phyloP scores from a whole-genome alignment of 1,139 yeast genomes.

The Suhomyces maxii region DNA sequence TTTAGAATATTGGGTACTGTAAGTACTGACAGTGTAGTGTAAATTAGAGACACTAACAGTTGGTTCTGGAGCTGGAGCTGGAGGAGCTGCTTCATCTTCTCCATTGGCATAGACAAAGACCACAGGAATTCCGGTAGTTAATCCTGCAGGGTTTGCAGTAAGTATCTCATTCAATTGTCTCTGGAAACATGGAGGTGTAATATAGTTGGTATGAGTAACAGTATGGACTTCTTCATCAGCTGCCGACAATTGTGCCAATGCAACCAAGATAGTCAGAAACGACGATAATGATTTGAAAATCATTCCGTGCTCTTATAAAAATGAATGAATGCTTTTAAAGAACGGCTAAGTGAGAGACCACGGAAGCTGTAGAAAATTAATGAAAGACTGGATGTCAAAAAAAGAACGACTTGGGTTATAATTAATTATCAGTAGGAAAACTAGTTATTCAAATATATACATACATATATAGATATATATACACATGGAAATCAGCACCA shows the following conservation, averaged over 20 bases:
- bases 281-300: constrained; percentile 14
- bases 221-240: constrained; percentile 23
- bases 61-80: constrained; percentile 1
- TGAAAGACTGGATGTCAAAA: too few species aligned
- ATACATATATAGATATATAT: too few species aligned
- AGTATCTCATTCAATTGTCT: constrained; percentile 23
- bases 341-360: not conserved
- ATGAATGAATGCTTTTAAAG: not conserved
- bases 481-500: not conserved
- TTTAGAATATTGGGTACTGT: constrained; percentile 10
- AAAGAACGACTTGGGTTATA: not conserved
- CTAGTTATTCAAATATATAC: too few species aligned
- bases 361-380: not conserved
- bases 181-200: constrained; percentile 32
- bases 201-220: constrained; percentile 32
- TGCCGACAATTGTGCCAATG: constrained; percentile 8
- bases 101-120: constrained; percentile 31
- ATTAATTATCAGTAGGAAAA: too few species aligned
- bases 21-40: constrained; percentile 19
- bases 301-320: constrained; percentile 8
- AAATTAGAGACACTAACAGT: constrained; percentile 10
- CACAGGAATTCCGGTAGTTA: constrained; percentile 32
- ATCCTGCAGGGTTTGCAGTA: constrained; percentile 22
- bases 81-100: constrained; percentile 7
- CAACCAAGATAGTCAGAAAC: constrained; percentile 14